Percentiles rank a stretch among this genome's conserved stretches.
These are phyloP conservation scores for Pseudopediastrum boryanum DNA, from an alignment of 139 green algal species.

Conservation along the genomic window DNA sequence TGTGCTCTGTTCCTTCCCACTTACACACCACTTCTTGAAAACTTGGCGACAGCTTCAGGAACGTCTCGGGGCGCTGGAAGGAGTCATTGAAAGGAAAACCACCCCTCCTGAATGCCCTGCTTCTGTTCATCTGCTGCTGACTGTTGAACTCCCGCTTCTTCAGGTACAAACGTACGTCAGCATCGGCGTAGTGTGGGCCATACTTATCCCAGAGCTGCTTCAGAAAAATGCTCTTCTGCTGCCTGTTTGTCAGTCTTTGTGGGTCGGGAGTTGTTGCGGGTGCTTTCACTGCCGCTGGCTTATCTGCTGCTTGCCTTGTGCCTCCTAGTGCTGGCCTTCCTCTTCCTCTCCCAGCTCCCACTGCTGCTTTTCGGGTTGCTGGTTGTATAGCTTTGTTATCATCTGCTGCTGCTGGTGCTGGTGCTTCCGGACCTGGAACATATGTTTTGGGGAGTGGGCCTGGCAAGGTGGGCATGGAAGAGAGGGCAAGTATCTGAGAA, in stretches of 20 bases:
- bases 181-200: conserved; percentile 17
- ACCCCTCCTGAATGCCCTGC: not conserved
- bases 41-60: conserved; percentile 24
- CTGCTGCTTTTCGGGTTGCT: not conserved
- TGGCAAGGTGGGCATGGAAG: too few species aligned
- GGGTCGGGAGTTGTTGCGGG: not conserved
- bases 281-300: conserved; percentile 5
- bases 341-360: not conserved
- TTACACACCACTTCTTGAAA: conserved; percentile 36
- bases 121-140: too few species aligned
- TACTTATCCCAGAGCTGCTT: conserved; percentile 13
- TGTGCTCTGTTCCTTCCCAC: too few species aligned
- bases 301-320: not conserved
- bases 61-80: conserved; percentile 13
- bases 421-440: too few species aligned
- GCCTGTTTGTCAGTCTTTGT: not conserved
- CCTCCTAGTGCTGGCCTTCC: not conserved
- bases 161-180: conserved; percentile 35
- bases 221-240: conserved; percentile 18
- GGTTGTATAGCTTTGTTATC: not conserved
- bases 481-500: too few species aligned
- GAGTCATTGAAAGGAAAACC: conserved; percentile 35
- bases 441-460: too few species aligned
- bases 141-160: conserved; percentile 19
- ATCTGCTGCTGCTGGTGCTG: too few species aligned